These are phyloP conservation scores for Cercospora sojina DNA, from an alignment of 2,329 filamentous ascomycete species.

Conservation along the genomic window DNA sequence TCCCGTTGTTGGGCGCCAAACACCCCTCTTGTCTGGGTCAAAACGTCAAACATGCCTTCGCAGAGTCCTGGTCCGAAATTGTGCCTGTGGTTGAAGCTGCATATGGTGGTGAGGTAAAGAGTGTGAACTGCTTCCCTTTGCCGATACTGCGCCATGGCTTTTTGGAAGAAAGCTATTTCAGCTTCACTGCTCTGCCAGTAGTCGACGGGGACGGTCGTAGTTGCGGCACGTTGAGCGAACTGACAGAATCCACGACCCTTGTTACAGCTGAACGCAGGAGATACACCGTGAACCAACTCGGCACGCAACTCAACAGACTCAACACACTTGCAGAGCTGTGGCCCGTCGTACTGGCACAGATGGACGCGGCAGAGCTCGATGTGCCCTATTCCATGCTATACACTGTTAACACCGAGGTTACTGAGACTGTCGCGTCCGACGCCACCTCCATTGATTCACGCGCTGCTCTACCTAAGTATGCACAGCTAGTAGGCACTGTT, in stretches of 20 bases:
- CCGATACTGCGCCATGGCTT: constrained; percentile 31
- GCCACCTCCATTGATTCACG: constrained; percentile 15
- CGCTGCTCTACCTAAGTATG: constrained; percentile 20
- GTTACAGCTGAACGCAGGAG: constrained; percentile 30
- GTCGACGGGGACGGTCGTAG: constrained; percentile 25
- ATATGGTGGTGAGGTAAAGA: constrained; percentile 26
- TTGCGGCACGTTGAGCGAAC: constrained; percentile 30
- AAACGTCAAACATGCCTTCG: constrained; percentile 21
- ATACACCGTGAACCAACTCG: constrained; percentile 22
- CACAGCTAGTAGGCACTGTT: constrained; percentile 30
- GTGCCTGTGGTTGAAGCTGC: constrained; percentile 26
- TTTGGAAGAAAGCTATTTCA: constrained; percentile 36
- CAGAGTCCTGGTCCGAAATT: constrained; percentile 29
- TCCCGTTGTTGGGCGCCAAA: constrained; percentile 29
- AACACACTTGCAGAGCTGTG: constrained; percentile 29
- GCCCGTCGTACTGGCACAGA: constrained; percentile 24
- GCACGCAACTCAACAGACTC: constrained; percentile 20
- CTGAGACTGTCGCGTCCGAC: constrained; percentile 14
- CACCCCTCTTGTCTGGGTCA: constrained; percentile 31
- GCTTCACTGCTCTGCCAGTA: constrained; percentile 33
- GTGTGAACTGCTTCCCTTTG: constrained; percentile 26
- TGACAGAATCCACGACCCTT: constrained; percentile 30
- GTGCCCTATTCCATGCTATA: constrained; percentile 33
- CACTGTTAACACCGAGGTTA: constrained; percentile 24
- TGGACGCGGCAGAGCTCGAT: constrained; percentile 27